Evolutionary conservation across 202 grass and related monocot genomes (phyloP).

Genomic region (Elaeis oleifera): DNA sequence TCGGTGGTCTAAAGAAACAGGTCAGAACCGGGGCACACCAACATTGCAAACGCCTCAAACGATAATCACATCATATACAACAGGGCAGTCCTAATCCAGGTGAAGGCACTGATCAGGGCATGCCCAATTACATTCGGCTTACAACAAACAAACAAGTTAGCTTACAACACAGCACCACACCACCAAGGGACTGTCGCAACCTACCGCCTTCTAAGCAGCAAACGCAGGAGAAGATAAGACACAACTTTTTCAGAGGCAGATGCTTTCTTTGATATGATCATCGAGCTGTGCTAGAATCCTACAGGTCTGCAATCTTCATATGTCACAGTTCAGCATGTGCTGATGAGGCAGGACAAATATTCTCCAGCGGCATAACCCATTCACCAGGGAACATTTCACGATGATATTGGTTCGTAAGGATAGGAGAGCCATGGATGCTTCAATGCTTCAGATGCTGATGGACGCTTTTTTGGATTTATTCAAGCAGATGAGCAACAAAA

Average conservation of each 20-base stretch:
- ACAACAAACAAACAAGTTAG: slow-evolving; percentile 11
- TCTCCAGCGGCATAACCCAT: background rate
- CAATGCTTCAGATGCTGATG: slow-evolving; percentile 77
- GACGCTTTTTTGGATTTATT: slow-evolving; percentile 94
- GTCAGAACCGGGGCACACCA: background rate
- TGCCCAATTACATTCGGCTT: background rate
- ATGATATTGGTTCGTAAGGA: slow-evolving; percentile 98
- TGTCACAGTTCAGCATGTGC: background rate
- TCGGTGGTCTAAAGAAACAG: too few species aligned
- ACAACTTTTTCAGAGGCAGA: background rate
- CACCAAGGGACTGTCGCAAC: background rate
- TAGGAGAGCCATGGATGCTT: slow-evolving; percentile 99
- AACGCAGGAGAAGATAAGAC: background rate
- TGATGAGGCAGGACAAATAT: background rate
- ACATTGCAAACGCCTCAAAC: background rate
- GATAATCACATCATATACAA: slow-evolving; percentile 32
- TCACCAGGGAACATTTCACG: slow-evolving; percentile 31
- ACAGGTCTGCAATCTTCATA: background rate
- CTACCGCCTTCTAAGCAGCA: slow-evolving; percentile 1
- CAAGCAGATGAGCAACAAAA: slow-evolving; percentile 74
- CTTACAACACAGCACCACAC: slow-evolving; percentile 8
- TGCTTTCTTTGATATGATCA: too few species aligned
- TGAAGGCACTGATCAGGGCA: background rate
- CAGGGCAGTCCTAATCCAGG: background rate
- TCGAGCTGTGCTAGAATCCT: too few species aligned